Percentiles rank a stretch among this genome's conserved stretches.
Evolutionary conservation across 108 stramenopile species (phyloP).

Genomic region (Stephanodiscus triporus): DNA sequence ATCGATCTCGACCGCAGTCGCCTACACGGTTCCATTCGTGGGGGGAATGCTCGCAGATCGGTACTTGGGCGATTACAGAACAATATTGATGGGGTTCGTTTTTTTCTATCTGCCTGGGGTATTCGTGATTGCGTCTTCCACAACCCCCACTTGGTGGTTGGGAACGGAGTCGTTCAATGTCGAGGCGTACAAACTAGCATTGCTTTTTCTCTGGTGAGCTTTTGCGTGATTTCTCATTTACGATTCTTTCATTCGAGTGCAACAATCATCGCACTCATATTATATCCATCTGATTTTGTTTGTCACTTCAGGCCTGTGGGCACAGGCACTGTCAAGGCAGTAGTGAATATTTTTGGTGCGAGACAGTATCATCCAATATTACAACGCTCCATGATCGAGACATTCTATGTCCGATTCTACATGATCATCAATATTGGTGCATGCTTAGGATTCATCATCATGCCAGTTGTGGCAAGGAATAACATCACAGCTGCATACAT

Average conservation of each 20-base stretch:
- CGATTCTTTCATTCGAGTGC: too few species aligned
- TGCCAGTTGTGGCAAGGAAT: conserved; percentile 37
- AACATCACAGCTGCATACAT: conserved; percentile 50
- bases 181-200: conserved; percentile 33
- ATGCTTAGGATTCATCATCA: conserved; percentile 46
- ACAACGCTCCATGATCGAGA: conserved; percentile 42
- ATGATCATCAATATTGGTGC: conserved; percentile 62
- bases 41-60: conserved; percentile 50
- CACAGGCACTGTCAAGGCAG: conserved; percentile 53
- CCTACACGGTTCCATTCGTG: conserved; percentile 54
- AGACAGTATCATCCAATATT: conserved; percentile 56
- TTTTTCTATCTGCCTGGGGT: conserved; percentile 50
- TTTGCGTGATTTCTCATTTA: too few species aligned
- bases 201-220: conserved; percentile 36
- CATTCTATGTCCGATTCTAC: conserved; percentile 55
- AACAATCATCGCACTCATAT: background rate
- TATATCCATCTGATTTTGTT: too few species aligned
- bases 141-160: conserved; percentile 41
- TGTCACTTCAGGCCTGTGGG: conserved; percentile 31
- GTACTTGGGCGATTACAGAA: conserved; percentile 53
- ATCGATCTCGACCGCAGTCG: conserved; percentile 46
- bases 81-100: conserved; percentile 36
- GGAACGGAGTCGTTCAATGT: conserved; percentile 38
- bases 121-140: conserved; percentile 49
- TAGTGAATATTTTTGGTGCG: conserved; percentile 56